A percentile compares a stretch with the other conserved stretches of the same genome.
phyloP scores from a whole-genome alignment of 2,329 filamentous ascomycete genomes.

The Ceratocystis eucalypticola region DNA sequence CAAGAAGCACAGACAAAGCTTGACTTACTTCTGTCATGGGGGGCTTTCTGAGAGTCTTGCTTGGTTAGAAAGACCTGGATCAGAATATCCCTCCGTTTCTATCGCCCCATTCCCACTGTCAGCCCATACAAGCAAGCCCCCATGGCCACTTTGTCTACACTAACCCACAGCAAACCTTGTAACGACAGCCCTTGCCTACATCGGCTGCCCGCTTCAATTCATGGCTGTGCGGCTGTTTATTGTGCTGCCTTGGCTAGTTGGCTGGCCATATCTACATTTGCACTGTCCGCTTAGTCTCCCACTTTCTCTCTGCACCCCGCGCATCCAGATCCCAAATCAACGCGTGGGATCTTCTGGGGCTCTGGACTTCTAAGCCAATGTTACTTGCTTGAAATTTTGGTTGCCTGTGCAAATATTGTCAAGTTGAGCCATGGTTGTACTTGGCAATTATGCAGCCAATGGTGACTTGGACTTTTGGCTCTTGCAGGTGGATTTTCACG shows the following conservation, averaged over 20 bases:
- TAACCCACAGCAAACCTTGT: background rate
- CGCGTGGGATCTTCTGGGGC: too few relatives aligned
- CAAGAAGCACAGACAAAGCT: constrained; percentile 2
- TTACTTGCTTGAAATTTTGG: too few relatives aligned
- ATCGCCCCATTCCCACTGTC: background rate
- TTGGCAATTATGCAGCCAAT: too few relatives aligned
- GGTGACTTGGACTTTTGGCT: too few relatives aligned
- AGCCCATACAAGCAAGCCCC: background rate
- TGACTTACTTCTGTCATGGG: background rate
- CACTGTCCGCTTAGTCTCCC: too few relatives aligned
- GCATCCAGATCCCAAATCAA: too few relatives aligned
- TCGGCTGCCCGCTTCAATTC: background rate
- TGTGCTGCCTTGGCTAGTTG: background rate
- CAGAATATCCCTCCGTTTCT: background rate
- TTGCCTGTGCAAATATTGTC: too few relatives aligned
- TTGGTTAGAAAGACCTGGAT: background rate
- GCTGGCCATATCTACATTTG: background rate
- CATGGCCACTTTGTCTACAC: background rate
- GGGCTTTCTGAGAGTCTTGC: background rate
- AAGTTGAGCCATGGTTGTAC: too few relatives aligned
- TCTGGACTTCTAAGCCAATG: too few relatives aligned
- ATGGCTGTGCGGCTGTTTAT: background rate
- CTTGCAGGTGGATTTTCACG: background rate
- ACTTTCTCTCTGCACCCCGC: too few relatives aligned
- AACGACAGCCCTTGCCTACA: background rate